These are phyloP conservation scores for Chrysosporium queenslandicum DNA, from an alignment of 2,329 filamentous ascomycete genomes.

Conservation along the genomic window DNA sequence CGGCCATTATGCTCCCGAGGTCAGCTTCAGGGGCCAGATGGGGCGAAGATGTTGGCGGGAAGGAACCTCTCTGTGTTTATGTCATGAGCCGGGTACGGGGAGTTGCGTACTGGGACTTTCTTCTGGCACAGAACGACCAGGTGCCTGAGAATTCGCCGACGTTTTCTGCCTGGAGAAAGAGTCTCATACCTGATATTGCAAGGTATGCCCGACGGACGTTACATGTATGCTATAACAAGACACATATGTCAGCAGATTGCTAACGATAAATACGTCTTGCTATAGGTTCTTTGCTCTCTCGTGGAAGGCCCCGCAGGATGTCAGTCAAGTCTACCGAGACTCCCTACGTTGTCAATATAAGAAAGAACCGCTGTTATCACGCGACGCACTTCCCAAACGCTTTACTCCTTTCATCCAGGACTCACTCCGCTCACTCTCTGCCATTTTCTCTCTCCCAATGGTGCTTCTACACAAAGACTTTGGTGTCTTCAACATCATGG, in stretches of 20 bases:
- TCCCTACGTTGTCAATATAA: conserved; percentile 22
- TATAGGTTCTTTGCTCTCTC: conserved; percentile 34
- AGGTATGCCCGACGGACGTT: conserved; percentile 17
- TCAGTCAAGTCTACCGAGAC: conserved; percentile 22
- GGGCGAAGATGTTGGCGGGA: conserved; percentile 20
- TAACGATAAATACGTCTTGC: no score
- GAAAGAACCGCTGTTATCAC: conserved; percentile 28
- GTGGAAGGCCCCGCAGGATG: conserved; percentile 30
- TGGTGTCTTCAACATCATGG: conserved; percentile 33
- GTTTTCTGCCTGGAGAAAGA: conserved; percentile 28
- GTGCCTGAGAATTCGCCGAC: conserved; percentile 29
- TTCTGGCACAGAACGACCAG: conserved; percentile 25
- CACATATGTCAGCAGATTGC: conserved; percentile 8
- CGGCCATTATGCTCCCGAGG: conserved; percentile 20
- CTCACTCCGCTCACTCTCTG: conserved; percentile 24
- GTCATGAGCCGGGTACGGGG: conserved; percentile 28
- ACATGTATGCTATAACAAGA: no score
- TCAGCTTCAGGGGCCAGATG: conserved; percentile 25
- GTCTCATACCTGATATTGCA: conserved; percentile 29
- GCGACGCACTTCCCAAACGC: conserved; percentile 18
- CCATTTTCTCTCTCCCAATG: conserved; percentile 32
- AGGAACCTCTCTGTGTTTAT: conserved; percentile 32
- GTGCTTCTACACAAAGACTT: conserved; percentile 37
- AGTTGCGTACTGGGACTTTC: conserved; percentile 29
- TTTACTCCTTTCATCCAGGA: conserved; percentile 9